phyloP scores from a whole-genome alignment of 176 grass and related monocot species.

The Oryza nivara region DNA sequence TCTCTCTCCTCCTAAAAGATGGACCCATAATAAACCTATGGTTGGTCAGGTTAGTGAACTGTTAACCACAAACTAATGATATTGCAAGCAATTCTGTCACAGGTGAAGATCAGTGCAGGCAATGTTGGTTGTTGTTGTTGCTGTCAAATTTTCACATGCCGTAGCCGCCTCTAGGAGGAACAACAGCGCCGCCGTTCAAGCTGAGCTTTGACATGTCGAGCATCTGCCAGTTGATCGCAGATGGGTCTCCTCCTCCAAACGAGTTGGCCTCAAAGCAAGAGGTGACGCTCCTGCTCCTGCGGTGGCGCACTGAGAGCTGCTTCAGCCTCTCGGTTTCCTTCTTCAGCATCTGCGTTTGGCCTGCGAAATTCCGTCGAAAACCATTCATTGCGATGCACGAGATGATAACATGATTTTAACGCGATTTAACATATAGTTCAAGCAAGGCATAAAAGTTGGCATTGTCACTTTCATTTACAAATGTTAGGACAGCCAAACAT shows the following conservation, averaged over 20 bases:
- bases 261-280: conserved; percentile 53
- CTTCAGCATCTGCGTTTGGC: conserved; percentile 70
- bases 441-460: neutral
- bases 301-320: conserved; percentile 61
- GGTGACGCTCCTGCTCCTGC: conserved; percentile 77
- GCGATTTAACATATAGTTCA: neutral
- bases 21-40: conserved; percentile 41
- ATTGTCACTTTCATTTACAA: neutral
- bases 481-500: neutral
- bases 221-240: conserved; percentile 67
- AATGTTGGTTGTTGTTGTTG: neutral
- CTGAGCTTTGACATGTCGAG: conserved; percentile 75
- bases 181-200: conserved; percentile 47
- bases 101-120: neutral
- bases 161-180: conserved; percentile 42
- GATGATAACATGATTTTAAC: neutral
- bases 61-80: conserved; percentile 40
- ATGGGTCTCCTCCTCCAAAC: conserved; percentile 26
- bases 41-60: conserved; percentile 53
- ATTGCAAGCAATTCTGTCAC: neutral
- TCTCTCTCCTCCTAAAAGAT: conserved; percentile 25
- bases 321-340: conserved; percentile 87
- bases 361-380: conserved; percentile 48
- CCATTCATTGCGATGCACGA: neutral
- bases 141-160: conserved; percentile 29